Conservation (phyloP, 208 protist genomes). For the Strigomonas oncopelti region DNA sequence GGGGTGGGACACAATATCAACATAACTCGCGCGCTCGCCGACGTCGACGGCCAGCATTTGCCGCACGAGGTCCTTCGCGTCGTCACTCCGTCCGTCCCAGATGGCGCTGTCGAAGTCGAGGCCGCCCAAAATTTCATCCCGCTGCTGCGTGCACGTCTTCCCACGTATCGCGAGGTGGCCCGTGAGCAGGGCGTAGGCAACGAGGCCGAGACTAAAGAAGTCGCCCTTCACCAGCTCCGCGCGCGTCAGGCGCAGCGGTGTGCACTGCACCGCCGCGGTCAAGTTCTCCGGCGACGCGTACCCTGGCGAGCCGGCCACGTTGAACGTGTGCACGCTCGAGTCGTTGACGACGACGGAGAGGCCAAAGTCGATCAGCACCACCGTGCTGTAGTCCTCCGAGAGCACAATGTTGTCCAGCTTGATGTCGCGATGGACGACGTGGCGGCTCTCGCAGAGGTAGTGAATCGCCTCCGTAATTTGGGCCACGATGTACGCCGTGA, state of each 20-base stretch:
- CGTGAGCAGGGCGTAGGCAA: conserved; percentile 57
- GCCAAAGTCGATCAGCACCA: conserved; percentile 99
- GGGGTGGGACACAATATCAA: conserved; percentile 29
- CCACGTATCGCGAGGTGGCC: conserved; percentile 31
- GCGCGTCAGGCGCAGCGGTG: conserved; percentile 32
- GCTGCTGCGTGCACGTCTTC: conserved; percentile 30
- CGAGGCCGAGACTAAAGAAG: conserved; percentile 75
- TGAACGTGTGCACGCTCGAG: conserved; percentile 23
- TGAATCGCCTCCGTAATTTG: too few relatives aligned
- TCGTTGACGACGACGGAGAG: conserved; percentile 55
- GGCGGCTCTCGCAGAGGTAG: conserved; percentile 90
- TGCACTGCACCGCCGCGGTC: conserved; percentile 22
- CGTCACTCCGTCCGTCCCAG: conserved; percentile 44
- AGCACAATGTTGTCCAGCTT: conserved; percentile 97
- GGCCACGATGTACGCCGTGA: conserved; percentile 95
- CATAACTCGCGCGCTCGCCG: conserved; percentile 27
- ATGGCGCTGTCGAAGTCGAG: conserved; percentile 32
- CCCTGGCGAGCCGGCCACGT: conserved; percentile 45
- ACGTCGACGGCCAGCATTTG: conserved; percentile 39
- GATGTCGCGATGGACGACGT: conserved; percentile 97
- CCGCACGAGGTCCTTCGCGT: conserved; percentile 40
- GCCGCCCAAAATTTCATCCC: conserved; percentile 36
- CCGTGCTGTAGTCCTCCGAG: conserved; percentile 48
- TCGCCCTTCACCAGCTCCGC: conserved; percentile 58
- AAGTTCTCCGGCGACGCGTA: conserved; percentile 77